Conservation (phyloP, 768 basidiomycete genomes). For the Glaciozyma martinii region DNA sequence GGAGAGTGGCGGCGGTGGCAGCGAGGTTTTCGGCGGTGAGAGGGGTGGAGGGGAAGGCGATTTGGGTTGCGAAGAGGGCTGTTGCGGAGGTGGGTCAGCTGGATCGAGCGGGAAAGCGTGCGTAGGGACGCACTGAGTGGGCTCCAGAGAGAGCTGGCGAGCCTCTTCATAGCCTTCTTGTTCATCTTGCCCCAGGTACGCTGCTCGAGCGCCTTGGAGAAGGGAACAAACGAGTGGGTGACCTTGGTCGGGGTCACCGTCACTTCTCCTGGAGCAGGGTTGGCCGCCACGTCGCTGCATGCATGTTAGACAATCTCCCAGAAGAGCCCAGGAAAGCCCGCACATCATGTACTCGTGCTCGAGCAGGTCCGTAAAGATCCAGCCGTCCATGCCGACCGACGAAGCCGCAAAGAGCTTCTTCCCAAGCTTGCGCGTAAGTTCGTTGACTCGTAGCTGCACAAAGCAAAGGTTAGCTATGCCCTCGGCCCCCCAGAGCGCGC, state of each 20-base stretch:
- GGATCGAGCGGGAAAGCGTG: not conserved
- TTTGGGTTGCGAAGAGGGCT: constrained; percentile 57
- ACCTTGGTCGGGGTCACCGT: constrained; percentile 19
- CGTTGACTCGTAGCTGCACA: constrained; percentile 54
- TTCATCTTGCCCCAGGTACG: constrained; percentile 61
- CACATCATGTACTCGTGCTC: constrained; percentile 82
- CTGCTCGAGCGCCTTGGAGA: constrained; percentile 53
- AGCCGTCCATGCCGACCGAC: constrained; percentile 80
- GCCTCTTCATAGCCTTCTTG: constrained; percentile 43
- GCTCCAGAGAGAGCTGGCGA: constrained; percentile 48
- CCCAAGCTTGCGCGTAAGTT: constrained; percentile 59
- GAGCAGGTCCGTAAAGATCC: constrained; percentile 87
- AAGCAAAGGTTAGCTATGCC: not conserved
- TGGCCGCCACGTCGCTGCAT: constrained; percentile 12
- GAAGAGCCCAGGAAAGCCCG: constrained; percentile 38
- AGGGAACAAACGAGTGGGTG: constrained; percentile 45
- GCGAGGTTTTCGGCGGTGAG: not conserved
- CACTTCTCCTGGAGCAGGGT: constrained; percentile 10
- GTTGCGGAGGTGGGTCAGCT: constrained; percentile 59
- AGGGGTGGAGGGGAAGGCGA: not conserved
- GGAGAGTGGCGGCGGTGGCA: not conserved
- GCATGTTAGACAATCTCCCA: not conserved
- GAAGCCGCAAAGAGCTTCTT: constrained; percentile 89
- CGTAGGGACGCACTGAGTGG: constrained; percentile 53
- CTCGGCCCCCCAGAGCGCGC: not conserved